phyloP scores from a whole-genome alignment of 306 rosid genomes.

The Castanospermum australe region DNA sequence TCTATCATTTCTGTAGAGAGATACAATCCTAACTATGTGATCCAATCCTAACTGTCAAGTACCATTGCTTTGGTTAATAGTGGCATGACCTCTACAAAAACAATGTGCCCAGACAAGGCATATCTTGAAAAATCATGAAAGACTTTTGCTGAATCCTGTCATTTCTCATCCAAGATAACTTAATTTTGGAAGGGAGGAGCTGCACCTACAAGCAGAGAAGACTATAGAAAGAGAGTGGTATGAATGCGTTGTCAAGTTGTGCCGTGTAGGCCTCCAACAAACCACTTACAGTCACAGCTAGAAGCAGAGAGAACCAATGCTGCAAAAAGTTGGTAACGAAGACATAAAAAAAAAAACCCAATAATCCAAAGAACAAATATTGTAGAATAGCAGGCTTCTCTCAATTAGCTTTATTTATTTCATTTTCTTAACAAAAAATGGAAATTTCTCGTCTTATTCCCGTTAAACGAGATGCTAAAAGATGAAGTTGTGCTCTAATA shows the following conservation, averaged over 20 bases:
- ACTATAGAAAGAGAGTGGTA: constrained; percentile 87
- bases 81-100: constrained; percentile 31
- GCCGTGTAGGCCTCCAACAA: constrained; percentile 96
- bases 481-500: background rate
- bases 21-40: constrained; percentile 28
- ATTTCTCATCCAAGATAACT: constrained; percentile 9
- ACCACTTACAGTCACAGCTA: constrained; percentile 88
- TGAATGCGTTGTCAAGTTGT: constrained; percentile 94
- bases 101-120: constrained; percentile 22
- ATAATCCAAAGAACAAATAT: background rate
- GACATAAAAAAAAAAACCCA: constrained; percentile 29
- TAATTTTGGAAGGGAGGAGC: constrained; percentile 21
- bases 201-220: constrained; percentile 78
- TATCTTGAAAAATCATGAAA: background rate
- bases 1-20: constrained; percentile 13
- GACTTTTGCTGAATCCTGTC: constrained; percentile 6
- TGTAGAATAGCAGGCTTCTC: constrained; percentile 1
- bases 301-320: constrained; percentile 83
- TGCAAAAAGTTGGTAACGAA: constrained; percentile 43
- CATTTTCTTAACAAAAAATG: background rate
- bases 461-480: background rate
- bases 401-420: background rate
- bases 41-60: constrained; percentile 14
- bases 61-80: constrained; percentile 25
- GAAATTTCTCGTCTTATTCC: background rate